These are phyloP conservation scores for Plasmopara muralis DNA, from an alignment of 352 stramenopile species.

Conservation along the genomic window DNA sequence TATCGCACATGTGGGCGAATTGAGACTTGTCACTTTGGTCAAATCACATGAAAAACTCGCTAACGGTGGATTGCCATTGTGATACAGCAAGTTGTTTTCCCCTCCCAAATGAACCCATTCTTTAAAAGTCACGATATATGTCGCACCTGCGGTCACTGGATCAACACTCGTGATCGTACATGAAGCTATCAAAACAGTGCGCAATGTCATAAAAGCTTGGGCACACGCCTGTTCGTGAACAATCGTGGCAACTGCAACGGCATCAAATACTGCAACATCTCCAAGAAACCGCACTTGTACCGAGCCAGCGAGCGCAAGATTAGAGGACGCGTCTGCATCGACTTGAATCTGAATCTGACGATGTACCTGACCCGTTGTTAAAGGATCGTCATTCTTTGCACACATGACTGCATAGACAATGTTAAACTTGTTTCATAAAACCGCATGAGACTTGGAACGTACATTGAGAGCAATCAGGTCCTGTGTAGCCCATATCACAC, in stretches of 20 bases:
- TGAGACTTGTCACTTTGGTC: conserved; percentile 36
- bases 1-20: conserved; percentile 17
- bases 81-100: conserved; percentile 81
- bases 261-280: no score
- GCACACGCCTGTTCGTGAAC: no score
- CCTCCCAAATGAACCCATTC: conserved; percentile 15
- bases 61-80: conserved; percentile 70
- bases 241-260: no score
- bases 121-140: no score
- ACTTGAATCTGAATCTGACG: conserved; percentile 55
- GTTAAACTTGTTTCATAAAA: no score
- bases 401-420: no score
- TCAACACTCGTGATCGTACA: no score
- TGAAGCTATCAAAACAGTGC: no score
- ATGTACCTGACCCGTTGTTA: conserved; percentile 63
- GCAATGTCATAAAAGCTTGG: no score
- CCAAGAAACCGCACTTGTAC: no score
- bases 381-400: conserved; percentile 59
- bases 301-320: not conserved
- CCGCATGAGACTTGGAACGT: conserved; percentile 8
- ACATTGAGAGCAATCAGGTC: conserved; percentile 80
- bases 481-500: conserved; percentile 79
- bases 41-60: conserved; percentile 74
- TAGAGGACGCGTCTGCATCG: conserved; percentile 16
- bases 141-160: no score